These are phyloP conservation scores for Carnegiea gigantea DNA, from an alignment of 179 eudicot genomes.

Conservation along the genomic window DNA sequence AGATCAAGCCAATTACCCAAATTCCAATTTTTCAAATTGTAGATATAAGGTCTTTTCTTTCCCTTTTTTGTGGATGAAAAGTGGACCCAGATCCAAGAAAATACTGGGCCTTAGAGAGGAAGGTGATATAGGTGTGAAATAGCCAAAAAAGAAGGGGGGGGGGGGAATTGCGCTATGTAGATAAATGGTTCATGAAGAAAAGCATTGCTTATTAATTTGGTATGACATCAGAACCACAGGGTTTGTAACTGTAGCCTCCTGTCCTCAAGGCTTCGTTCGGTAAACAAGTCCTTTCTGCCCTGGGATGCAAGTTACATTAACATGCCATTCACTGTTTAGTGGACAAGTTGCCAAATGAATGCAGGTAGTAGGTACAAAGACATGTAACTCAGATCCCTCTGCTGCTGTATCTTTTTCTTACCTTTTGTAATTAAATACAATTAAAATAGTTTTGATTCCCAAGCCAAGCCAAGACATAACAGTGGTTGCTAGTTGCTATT, in stretches of 20 bases:
- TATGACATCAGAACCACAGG: not conserved
- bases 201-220: not conserved
- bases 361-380: not conserved
- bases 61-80: not conserved
- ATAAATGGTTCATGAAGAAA: not conserved
- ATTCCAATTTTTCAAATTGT: not conserved
- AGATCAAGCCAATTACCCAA: not conserved
- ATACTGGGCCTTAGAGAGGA: not conserved
- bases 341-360: conserved; percentile 15
- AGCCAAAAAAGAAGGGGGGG: not conserved
- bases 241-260: not conserved
- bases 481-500: not conserved
- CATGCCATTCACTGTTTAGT: conserved; percentile 18
- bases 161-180: not conserved
- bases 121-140: not conserved
- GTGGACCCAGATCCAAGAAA: not conserved
- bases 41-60: not conserved
- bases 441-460: not conserved
- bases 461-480: not conserved
- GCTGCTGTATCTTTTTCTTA: not conserved
- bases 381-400: not conserved
- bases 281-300: not conserved
- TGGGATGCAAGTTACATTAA: not conserved
- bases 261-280: not conserved
- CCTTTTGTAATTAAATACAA: not conserved